Evolutionary conservation across 148 eudicot species (phyloP), one percentile per base, ranked within the genome.

Genomic region (Silene conica): DNA sequence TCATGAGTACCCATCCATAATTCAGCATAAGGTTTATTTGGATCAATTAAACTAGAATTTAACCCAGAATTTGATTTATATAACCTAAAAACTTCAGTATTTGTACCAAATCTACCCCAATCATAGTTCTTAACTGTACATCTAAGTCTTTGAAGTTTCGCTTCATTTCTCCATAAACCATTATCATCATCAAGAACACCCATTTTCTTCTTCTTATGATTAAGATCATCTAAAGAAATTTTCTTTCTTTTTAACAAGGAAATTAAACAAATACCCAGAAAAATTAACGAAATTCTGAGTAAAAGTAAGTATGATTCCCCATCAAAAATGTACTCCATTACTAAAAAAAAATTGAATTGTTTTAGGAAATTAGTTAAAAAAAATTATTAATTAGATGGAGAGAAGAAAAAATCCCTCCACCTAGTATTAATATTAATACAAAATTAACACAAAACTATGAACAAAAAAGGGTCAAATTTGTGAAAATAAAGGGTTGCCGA

Each of bases 1-100:
- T 80, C 92, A 74, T 95, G 98, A 22, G 98, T 92, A 0, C 98
- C 98, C 93, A 95, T 95, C 97, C 98, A 95, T n/a, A 95, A 83
- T 85, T 95, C 97, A 14, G 98, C 98, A 73, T 86, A 87, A 8
- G 86, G 92, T 78, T 79, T 81, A 1, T 69, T 80, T 0, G 80
- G 82, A 66, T 85, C 91, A 38, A 86, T 63, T 18, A n/a, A 60
- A 69, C 85, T 21, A 41, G 54, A 67, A 67, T 41, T 41, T 8
- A 23, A 81, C 55, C 86, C 85, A 16, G 82, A 83, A 78, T 95
- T 95, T 0, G 77, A 82, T 19, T 83, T 56, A 62, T 71, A 88
- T 31, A 95, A 76, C 50, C 87, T 82, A 43, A 87, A 90, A 22
- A 88, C 98, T 10, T 77, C 73, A 9, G 98, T 85, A 60, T 95